A percentile compares a stretch with the other conserved stretches of the same genome.
These are phyloP conservation scores for Gastrolobium villosum DNA, from an alignment of 306 rosid genomes.

Conservation along the genomic window DNA sequence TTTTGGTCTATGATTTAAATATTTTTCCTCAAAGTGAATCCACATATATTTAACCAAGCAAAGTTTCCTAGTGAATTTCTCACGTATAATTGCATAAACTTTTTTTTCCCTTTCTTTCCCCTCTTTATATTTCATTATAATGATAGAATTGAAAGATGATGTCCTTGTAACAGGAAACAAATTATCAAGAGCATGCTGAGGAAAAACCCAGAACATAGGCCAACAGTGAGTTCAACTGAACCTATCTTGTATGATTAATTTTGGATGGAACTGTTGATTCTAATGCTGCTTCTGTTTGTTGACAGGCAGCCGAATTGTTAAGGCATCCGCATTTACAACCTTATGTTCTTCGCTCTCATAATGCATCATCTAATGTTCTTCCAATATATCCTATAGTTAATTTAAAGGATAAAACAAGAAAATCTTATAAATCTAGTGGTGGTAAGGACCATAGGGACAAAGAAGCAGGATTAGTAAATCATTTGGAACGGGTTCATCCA, in stretches of 20 bases:
- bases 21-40: slow-evolving; percentile 30
- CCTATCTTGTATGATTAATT: slow-evolving; percentile 24
- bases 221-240: slow-evolving; percentile 76
- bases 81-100: background rate
- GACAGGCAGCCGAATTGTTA: slow-evolving; percentile 85
- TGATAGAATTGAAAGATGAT: slow-evolving; percentile 40
- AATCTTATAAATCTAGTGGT: slow-evolving; percentile 52
- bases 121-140: slow-evolving; percentile 32
- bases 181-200: slow-evolving; percentile 92
- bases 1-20: slow-evolving; percentile 25
- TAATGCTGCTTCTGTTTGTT: slow-evolving; percentile 44
- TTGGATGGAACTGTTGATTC: slow-evolving; percentile 38
- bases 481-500: slow-evolving; percentile 61
- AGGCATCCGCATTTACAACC: slow-evolving; percentile 87
- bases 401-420: slow-evolving; percentile 69
- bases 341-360: slow-evolving; percentile 75
- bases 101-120: background rate
- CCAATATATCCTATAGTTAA: slow-evolving; percentile 65
- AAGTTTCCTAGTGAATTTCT: background rate
- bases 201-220: slow-evolving; percentile 94
- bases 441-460: slow-evolving; percentile 64
- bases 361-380: slow-evolving; percentile 72
- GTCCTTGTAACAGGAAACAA: slow-evolving; percentile 72
- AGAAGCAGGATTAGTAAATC: slow-evolving; percentile 52
- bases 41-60: slow-evolving; percentile 18